Evolutionary conservation across 2,329 filamentous ascomycete genomes (phyloP), one percentile per base, ranked within the genome.

Genomic region (Drechslerella dactyloides): DNA sequence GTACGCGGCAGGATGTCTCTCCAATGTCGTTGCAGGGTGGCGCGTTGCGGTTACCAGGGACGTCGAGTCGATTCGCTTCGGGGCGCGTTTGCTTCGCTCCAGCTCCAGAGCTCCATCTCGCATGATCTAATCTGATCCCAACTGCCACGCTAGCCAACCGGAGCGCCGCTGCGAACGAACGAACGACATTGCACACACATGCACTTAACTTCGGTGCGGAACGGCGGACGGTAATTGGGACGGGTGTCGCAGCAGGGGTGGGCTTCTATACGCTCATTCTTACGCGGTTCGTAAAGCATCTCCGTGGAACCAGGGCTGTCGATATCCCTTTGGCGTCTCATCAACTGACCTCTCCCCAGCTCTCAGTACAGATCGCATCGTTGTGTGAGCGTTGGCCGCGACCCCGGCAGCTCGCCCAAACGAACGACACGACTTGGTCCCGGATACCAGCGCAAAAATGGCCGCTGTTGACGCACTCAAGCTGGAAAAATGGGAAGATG

Each of bases 401-500:
- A 21, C 13, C 17, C 33, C 24, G n/a, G 35, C 13, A 19, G n/a
- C 19, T 27, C 30, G 40, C 50, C 40, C 37, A 23, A 55, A 19
- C 44, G 15, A 17, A n/a, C 27, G 24, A 33, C 24, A 19, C 56
- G 10, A 33, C 23, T n/a, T 19, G 17, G 7, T 40, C 17, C 21
- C 37, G 42, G 50, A 56, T 52, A 53, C 55, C 19, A 21, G 33
- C 53, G 40, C 58, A 50, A 58, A 52, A 19, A 86, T 86, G 84
- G 80, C 84, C n/a, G 79, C 80, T 35, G 11, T 48, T 10, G 84
- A 85, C 75, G 82, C 82, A 33, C 84, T 85, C 40, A 85, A 88
- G 61, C 81, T 89, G 69, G 81, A 83, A 73, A 82, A 83, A 77
- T 89, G 87, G 87, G 84, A 89, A 77, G 86, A 89, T 81, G 87